Conservation (phyloP, 495 filamentous ascomycete genomes). For the Neurospora hispaniola region DNA sequence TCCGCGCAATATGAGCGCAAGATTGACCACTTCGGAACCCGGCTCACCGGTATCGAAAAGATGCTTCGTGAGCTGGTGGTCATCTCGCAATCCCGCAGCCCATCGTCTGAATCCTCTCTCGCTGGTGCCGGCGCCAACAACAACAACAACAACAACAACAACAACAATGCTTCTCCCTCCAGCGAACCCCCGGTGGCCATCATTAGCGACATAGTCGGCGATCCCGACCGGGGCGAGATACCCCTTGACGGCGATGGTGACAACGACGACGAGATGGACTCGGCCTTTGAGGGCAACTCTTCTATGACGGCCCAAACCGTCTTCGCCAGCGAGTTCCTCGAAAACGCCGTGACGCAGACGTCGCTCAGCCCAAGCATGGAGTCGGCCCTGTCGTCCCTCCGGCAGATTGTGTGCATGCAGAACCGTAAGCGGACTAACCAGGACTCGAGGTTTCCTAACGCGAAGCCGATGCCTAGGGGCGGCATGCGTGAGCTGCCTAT, state of each 20-base stretch:
- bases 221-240: neutral
- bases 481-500: constrained; percentile 41
- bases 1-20: constrained; percentile 63
- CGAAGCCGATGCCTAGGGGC: constrained; percentile 30
- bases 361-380: constrained; percentile 43
- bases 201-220: constrained; percentile 3
- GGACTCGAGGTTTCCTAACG: constrained; percentile 33
- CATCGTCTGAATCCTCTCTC: neutral
- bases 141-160: neutral
- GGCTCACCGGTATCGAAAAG: constrained; percentile 47
- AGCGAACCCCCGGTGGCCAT: neutral
- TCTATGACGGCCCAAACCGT: constrained; percentile 52
- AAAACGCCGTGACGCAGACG: constrained; percentile 46
- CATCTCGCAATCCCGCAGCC: constrained; percentile 9
- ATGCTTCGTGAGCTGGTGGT: constrained; percentile 35
- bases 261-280: constrained; percentile 29
- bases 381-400: constrained; percentile 45
- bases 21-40: constrained; percentile 55
- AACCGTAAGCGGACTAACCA: constrained; percentile 24
- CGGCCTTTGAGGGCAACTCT: constrained; percentile 49
- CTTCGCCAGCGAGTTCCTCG: constrained; percentile 52
- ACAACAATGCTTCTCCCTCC: neutral
- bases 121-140: neutral
- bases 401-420: constrained; percentile 46
- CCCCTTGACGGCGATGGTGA: neutral